Evolutionary conservation across 2,329 filamentous ascomycete species (phyloP), one percentile per base, ranked within the genome.

Genomic region (Beauveria caledonica): DNA sequence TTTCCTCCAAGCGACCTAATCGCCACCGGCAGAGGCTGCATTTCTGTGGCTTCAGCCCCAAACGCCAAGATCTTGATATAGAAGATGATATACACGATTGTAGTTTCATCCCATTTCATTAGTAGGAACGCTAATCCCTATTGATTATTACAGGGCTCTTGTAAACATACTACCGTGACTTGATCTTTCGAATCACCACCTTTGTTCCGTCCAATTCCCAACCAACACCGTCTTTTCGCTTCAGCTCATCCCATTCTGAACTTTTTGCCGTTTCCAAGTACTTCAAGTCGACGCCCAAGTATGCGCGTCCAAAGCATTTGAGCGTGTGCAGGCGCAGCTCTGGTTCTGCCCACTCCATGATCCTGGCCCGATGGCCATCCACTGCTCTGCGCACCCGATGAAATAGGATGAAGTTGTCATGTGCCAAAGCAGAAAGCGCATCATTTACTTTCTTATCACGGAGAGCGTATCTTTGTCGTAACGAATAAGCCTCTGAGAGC

Each of bases 231-330:
- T 90, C 85, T 64, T 83, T 78, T 39, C 82, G 79, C 61, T 75
- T 81, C 68, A 97, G 74, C 55, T 85, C 83, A 11, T 84, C 78
- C 92, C 93, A 99, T n/a, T 74, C 77, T 66, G 82, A 78, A 52
- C 85, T 85, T 5, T 88, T 81, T 61, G 84, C 80, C 69, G 79
- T 81, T 74, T 94, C 89, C 55, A 96, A 74, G 71, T 87, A 90
- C 3, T 70, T 70, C 62, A 82, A 73, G 58, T 91, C 89, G 9
- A 91, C 86, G 21, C 76, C 84, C 64, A 97, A 75, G 72, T 99
- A 99, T 5, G 87, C 83, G 68, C 86, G 83, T 1, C 91, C 92
- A 59, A 97, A 83, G 70, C 92, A 94, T 77, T 96, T 96, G 66
- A 97, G 77, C 39, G 89, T 85, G 73, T 92, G 88, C 65, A 84